phyloP scores from a whole-genome alignment of 2,329 filamentous ascomycete species.

The Ceratocystis destructans region DNA sequence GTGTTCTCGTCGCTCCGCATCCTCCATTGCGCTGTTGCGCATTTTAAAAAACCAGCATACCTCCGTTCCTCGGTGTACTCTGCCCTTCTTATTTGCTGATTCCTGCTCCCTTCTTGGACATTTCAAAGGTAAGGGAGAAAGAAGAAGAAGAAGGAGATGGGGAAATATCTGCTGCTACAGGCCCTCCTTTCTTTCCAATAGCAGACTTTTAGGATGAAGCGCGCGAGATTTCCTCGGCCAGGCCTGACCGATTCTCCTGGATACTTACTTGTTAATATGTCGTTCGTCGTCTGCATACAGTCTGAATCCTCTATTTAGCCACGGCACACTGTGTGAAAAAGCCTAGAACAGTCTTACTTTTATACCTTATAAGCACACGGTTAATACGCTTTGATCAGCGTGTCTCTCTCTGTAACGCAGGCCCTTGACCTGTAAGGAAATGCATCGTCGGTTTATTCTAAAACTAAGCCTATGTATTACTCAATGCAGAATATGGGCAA shows the following conservation, averaged over 20 bases:
- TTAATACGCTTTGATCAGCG: not conserved
- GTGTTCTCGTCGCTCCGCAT: not conserved
- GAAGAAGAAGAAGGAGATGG: too few species aligned
- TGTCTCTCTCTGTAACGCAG: not conserved
- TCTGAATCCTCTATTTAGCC: not conserved
- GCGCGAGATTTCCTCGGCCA: not conserved
- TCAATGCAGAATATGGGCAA: too few species aligned
- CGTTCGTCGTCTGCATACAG: not conserved
- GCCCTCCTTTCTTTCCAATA: not conserved
- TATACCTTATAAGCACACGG: not conserved
- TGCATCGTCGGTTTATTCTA: too few species aligned
- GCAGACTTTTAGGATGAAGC: not conserved
- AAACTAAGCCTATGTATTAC: too few species aligned
- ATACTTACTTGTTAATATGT: not conserved
- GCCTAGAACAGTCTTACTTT: not conserved
- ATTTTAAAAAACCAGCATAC: not conserved
- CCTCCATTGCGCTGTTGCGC: slow-evolving; percentile 2
- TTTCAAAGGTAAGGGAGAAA: not conserved
- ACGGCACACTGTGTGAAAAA: not conserved
- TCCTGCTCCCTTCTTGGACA: not conserved
- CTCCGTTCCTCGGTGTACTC: not conserved
- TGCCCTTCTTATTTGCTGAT: not conserved
- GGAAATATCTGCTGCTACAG: not conserved
- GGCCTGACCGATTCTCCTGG: not conserved
- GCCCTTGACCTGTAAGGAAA: too few species aligned